phyloP scores from a whole-genome alignment of 2,329 filamentous ascomycete species.

The Penicillium sp. region DNA sequence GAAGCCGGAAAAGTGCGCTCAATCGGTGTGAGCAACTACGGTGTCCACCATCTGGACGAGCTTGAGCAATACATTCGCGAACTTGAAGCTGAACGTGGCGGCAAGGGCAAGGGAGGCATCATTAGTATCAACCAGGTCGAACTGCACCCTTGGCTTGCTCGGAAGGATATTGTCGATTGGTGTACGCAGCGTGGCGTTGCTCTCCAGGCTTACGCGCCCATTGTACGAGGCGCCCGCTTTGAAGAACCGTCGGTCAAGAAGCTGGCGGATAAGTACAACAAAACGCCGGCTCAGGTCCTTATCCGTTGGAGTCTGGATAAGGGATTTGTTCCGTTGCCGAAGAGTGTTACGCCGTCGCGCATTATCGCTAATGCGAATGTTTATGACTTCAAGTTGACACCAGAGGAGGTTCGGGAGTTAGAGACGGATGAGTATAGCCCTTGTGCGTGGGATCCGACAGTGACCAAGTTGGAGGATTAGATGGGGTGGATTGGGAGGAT shows the following conservation, averaged over 20 bases:
- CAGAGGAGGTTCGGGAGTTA: conserved; percentile 59
- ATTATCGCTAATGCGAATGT: conserved; percentile 63
- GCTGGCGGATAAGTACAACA: conserved; percentile 69
- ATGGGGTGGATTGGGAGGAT: background rate
- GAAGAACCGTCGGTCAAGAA: conserved; percentile 66
- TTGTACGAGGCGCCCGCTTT: conserved; percentile 73
- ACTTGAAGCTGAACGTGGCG: conserved; percentile 24
- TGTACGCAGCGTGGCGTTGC: conserved; percentile 70
- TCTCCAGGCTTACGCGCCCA: conserved; percentile 77
- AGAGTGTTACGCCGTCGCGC: conserved; percentile 60
- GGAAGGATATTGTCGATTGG: conserved; percentile 66
- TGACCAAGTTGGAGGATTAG: conserved; percentile 20
- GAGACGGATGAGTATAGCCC: conserved; percentile 59
- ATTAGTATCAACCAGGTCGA: conserved; percentile 79
- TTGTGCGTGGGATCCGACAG: conserved; percentile 59
- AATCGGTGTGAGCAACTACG: conserved; percentile 77
- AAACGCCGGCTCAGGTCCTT: conserved; percentile 72
- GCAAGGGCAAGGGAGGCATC: conserved; percentile 62
- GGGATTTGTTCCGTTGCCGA: conserved; percentile 62
- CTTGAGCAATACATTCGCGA: conserved; percentile 56
- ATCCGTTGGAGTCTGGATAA: conserved; percentile 78
- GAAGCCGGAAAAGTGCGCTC: conserved; percentile 70
- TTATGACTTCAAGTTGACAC: conserved; percentile 61
- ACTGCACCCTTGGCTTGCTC: conserved; percentile 79
- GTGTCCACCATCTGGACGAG: conserved; percentile 73